phyloP scores from a whole-genome alignment of 2,329 filamentous ascomycete species.

The Chaetomiaceae sp. region DNA sequence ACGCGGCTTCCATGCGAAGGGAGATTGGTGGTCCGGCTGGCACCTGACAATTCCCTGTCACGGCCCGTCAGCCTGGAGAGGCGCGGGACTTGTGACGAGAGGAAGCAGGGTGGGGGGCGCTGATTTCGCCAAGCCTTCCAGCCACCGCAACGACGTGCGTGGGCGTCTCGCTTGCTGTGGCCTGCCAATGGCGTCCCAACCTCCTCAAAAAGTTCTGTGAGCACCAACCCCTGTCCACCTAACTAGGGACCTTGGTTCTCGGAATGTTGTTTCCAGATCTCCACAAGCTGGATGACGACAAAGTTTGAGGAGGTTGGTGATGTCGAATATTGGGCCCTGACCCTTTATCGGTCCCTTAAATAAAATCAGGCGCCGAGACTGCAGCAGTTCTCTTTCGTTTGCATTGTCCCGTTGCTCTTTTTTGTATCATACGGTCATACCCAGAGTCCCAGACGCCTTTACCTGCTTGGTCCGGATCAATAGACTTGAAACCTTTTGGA shows the following conservation, averaged over 20 bases:
- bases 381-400: not conserved
- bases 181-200: not conserved
- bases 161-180: not conserved
- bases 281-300: slow-evolving; percentile 11
- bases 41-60: not conserved
- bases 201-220: not conserved
- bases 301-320: slow-evolving; percentile 10
- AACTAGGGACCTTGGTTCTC: not conserved
- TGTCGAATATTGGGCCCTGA: slow-evolving; percentile 2
- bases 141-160: not conserved
- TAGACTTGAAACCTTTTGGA: not conserved
- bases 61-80: no score
- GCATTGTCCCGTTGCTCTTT: not conserved
- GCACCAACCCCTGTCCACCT: slow-evolving; percentile 5
- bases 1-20: no score
- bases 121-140: slow-evolving; percentile 4
- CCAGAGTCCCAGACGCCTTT: no score
- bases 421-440: not conserved
- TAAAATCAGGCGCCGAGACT: not conserved
- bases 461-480: no score
- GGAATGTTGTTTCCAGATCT: not conserved
- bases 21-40: no score
- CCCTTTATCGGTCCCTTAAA: not conserved
- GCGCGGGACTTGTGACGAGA: no score
- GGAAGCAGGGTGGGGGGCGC: not conserved